These are phyloP conservation scores for Picea glauca DNA, from an alignment of 75 land plant species.

Conservation along the genomic window DNA sequence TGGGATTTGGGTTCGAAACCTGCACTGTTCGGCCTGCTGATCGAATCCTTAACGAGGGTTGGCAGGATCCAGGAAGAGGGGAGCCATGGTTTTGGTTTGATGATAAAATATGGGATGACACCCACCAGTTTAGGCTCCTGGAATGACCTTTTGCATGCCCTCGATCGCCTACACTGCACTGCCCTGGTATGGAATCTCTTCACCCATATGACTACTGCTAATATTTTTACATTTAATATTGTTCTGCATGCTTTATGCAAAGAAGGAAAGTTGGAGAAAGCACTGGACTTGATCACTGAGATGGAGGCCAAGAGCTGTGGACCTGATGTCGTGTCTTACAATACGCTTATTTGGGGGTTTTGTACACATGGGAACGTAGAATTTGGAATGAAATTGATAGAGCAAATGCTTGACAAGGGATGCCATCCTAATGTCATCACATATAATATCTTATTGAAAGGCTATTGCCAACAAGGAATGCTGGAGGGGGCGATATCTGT, in stretches of 20 bases:
- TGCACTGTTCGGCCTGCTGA: not conserved
- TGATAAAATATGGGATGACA: not conserved
- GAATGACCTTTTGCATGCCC: conserved; percentile 27
- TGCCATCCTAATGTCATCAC: conserved; percentile 44
- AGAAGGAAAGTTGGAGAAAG: conserved; percentile 32
- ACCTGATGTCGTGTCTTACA: conserved; percentile 36
- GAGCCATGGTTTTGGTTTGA: not conserved
- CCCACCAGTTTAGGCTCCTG: conserved; percentile 15
- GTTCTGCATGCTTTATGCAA: conserved; percentile 61
- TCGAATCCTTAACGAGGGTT: not conserved
- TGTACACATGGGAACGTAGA: conserved; percentile 27
- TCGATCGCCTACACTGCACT: conserved; percentile 36
- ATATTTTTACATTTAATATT: conserved; percentile 49
- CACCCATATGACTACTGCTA: conserved; percentile 24
- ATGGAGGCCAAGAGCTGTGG: conserved; percentile 18
- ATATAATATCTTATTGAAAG: conserved; percentile 66
- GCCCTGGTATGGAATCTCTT: conserved; percentile 36
- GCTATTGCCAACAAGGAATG: conserved; percentile 51
- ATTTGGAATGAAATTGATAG: conserved; percentile 40
- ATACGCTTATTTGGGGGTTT: conserved; percentile 59
- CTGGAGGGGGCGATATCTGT: conserved; percentile 39
- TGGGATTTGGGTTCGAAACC: not conserved
- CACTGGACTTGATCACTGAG: conserved; percentile 35
- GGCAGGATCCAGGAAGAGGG: conserved; percentile 2
- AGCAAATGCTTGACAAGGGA: conserved; percentile 60